These are phyloP conservation scores for Lentinula sp. DNA, from an alignment of 768 basidiomycete genomes.

Conservation along the genomic window DNA sequence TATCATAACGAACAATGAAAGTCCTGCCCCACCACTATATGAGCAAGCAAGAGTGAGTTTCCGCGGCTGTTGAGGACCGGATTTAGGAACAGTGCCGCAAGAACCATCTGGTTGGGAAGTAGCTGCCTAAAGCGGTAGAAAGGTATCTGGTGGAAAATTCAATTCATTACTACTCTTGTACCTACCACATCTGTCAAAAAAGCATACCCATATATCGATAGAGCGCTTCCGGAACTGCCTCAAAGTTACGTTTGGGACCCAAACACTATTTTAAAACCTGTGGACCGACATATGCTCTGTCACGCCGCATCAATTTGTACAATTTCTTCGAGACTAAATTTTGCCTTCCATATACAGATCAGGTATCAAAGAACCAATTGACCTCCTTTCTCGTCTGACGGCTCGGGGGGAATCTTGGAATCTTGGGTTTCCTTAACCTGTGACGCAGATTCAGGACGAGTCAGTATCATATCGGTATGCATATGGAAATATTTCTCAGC, in stretches of 20 bases:
- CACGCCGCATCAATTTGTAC: slow-evolving; percentile 5
- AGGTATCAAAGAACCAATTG: slow-evolving; percentile 1
- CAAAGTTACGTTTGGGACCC: neutral
- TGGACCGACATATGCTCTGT: slow-evolving; percentile 6
- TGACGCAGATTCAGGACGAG: slow-evolving; percentile 31
- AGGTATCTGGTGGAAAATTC: neutral
- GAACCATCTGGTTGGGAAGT: neutral
- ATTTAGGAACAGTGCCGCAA: neutral
- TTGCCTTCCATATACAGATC: slow-evolving; percentile 15
- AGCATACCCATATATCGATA: neutral
- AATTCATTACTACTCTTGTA: neutral
- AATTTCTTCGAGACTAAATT: slow-evolving; percentile 4
- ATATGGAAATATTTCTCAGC: neutral
- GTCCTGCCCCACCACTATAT: neutral
- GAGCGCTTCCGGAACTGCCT: neutral
- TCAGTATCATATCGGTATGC: slow-evolving; percentile 19
- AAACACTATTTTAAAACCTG: neutral
- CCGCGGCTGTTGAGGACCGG: neutral
- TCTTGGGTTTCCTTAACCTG: slow-evolving; percentile 10
- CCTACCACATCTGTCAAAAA: slow-evolving; percentile 3
- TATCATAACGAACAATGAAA: too few species aligned
- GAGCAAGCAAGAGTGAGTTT: neutral
- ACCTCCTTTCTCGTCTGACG: neutral
- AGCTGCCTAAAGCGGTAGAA: neutral
- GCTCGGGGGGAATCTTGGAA: neutral